Base-by-base conservation (phyloP, 2,329 filamentous ascomycete species). In the Malbranchea cinnamomea region DNA sequence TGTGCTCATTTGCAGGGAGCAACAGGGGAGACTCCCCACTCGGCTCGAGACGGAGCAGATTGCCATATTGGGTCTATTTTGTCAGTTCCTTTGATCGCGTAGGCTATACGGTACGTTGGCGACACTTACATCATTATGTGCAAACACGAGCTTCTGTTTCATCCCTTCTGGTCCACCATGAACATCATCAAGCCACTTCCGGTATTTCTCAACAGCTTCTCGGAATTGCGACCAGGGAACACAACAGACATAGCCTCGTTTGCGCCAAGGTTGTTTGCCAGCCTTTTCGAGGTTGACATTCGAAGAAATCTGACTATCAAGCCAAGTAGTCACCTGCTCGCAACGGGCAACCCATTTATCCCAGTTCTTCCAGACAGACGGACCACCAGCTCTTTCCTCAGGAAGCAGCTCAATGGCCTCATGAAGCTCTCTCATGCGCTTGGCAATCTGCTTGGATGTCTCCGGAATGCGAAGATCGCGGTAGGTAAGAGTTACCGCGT, bases 391-490 rank as follows among this genome's bases (percentile, higher is more conserved):
- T 29, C 74, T 68, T 54, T 98, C 89, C 20, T 74, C 65, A 1
- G 77, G 69, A 0, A 93, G 66, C 12, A 98, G 62, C 16, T 94
- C 84, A 37, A 98, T 78, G 1, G 89, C 89, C 30, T 93, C 81
- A 46, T 98, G 89, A 20, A 98, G 66, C 54, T 98, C 89, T 38
- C 85, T 71, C 83, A 98, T 93, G 29, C 89, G 80, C 63, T 95
- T 95, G 8, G 89, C 87, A 47, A 98, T 98, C 49, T 93, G 81
- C 46, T 71, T 79, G 19, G 80, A 91, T 0, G 82, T 94, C 28
- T 83, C 80, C 0, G 81, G 71, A 18, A 81, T 71, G 21, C 82
- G 76, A 26, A 98, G 57, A 41, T 92, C 80, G 15, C 69, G 63
- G 0, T 78, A 67, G 0, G 76, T 87, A 23, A 98, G 67, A 1